phyloP scores from a whole-genome alignment of 768 basidiomycete species.

The Lactarius deliciosus region DNA sequence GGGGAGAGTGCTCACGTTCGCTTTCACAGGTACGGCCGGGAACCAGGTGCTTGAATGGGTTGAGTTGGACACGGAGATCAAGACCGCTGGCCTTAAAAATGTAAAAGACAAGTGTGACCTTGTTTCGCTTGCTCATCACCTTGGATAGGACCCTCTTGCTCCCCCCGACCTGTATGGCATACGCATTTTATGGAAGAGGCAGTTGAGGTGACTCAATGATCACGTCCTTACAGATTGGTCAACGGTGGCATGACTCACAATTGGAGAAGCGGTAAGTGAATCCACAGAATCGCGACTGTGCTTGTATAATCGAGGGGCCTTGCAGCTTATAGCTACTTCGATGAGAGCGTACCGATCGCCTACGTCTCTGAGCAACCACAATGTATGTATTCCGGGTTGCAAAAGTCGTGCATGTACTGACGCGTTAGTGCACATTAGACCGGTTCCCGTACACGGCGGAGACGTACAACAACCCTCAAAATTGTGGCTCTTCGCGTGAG shows the following conservation, averaged over 20 bases:
- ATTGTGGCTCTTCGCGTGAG: slow-evolving; percentile 27
- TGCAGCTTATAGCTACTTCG: slow-evolving; percentile 29
- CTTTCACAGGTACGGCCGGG: slow-evolving; percentile 22
- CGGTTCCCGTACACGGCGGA: slow-evolving; percentile 23
- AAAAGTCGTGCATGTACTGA: neutral
- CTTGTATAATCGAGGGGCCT: neutral
- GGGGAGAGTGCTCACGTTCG: neutral
- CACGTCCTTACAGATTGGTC: neutral
- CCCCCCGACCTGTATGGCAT: slow-evolving; percentile 39
- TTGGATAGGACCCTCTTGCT: slow-evolving; percentile 36
- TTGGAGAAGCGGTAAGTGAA: slow-evolving; percentile 9
- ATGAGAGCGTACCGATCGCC: slow-evolving; percentile 37
- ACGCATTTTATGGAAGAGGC: neutral
- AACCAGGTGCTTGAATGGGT: neutral
- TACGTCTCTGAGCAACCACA: slow-evolving; percentile 37
- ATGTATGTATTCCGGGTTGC: slow-evolving; percentile 22
- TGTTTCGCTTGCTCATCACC: neutral
- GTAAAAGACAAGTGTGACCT: slow-evolving; percentile 27
- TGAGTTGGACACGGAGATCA: slow-evolving; percentile 15
- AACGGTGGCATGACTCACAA: slow-evolving; percentile 5
- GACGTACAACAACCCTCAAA: slow-evolving; percentile 29
- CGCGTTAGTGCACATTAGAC: neutral
- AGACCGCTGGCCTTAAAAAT: slow-evolving; percentile 33
- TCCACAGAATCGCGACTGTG: neutral
- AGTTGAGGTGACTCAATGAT: neutral